A percentile compares a stretch with the other conserved stretches of the same genome.
phyloP scores from a whole-genome alignment of 805 yeast species.

The Lipomyces yamanashiensis region DNA sequence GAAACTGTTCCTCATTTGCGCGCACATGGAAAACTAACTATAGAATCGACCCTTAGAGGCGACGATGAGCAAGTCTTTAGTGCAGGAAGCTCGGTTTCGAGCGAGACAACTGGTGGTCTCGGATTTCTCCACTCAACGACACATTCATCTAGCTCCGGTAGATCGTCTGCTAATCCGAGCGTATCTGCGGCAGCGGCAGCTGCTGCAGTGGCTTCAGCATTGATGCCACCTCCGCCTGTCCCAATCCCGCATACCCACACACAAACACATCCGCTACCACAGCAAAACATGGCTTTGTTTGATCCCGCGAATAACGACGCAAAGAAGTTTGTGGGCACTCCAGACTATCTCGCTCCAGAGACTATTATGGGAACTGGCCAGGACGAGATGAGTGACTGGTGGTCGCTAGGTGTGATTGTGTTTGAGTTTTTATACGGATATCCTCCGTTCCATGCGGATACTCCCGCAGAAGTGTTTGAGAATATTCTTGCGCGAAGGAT shows the following conservation, averaged over 20 bases:
- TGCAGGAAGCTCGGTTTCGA: constrained; percentile 19
- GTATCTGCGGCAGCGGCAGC: not conserved
- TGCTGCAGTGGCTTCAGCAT: constrained; percentile 2
- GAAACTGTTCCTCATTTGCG: constrained; percentile 6
- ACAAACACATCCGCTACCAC: not conserved
- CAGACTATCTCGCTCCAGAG: constrained; percentile 97
- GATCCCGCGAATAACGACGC: constrained; percentile 66
- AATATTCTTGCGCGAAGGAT: constrained; percentile 75
- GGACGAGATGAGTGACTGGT: constrained; percentile 92
- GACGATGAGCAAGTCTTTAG: constrained; percentile 14
- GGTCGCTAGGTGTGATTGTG: constrained; percentile 96
- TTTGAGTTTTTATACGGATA: constrained; percentile 91
- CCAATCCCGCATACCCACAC: constrained; percentile 5
- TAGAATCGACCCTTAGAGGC: not conserved
- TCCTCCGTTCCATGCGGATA: constrained; percentile 88
- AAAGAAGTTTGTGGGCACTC: constrained; percentile 89
- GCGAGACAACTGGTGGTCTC: constrained; percentile 21
- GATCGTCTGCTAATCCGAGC: constrained; percentile 4
- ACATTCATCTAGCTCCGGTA: constrained; percentile 16
- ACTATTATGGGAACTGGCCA: constrained; percentile 85
- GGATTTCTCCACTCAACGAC: constrained; percentile 8
- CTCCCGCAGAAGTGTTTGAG: constrained; percentile 80
- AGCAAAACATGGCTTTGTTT: constrained; percentile 54
- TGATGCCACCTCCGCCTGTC: constrained; percentile 24
- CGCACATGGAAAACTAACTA: not conserved